Conservation (phyloP, 257 asterid species). For the Nicotiana attenuata region DNA sequence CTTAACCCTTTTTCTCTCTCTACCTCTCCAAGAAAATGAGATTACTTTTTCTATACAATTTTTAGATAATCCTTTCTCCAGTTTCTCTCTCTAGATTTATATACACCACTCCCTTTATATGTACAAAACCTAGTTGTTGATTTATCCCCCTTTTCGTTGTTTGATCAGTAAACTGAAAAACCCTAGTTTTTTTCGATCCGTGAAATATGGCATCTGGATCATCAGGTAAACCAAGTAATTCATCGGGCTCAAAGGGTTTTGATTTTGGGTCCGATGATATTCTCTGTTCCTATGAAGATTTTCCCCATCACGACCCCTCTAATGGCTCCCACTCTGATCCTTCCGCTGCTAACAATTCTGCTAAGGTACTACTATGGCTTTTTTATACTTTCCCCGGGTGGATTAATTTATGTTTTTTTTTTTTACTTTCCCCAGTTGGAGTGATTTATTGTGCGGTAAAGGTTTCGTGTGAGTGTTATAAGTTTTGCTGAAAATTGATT, state of each 20-base stretch:
- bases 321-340: conserved; percentile 67
- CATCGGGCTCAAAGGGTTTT: conserved; percentile 54
- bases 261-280: conserved; percentile 81
- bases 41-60: not conserved
- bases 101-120: not conserved
- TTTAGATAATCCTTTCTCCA: not conserved
- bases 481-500: too few relatives aligned
- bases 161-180: not conserved
- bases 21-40: not conserved
- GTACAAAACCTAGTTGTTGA: not conserved
- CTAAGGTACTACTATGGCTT: conserved; percentile 24
- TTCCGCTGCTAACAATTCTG: conserved; percentile 27
- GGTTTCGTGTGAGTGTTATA: not conserved
- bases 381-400: too few relatives aligned
- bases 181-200: not conserved
- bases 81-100: not conserved
- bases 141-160: not conserved
- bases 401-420: too few relatives aligned
- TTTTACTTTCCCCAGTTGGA: not conserved
- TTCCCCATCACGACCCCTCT: conserved; percentile 49
- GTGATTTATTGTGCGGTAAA: not conserved
- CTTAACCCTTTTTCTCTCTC: not conserved
- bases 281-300: conserved; percentile 76
- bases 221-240: conserved; percentile 43
- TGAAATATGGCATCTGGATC: conserved; percentile 77